These are phyloP conservation scores for Colletotrichum ledebouriae DNA, from an alignment of 2,329 filamentous ascomycete genomes.

Conservation along the genomic window DNA sequence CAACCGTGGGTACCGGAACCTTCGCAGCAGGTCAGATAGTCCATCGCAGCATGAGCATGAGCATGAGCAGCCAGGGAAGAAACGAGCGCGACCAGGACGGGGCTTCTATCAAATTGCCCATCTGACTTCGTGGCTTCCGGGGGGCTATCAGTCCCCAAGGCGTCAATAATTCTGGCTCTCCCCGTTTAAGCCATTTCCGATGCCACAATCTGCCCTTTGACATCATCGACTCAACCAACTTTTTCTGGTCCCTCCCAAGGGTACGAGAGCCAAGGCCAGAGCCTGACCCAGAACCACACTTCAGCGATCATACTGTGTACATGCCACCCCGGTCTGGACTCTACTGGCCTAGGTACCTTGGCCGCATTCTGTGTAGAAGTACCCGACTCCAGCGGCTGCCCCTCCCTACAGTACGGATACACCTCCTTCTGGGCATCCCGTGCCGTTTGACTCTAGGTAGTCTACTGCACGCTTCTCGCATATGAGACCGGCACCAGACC, in stretches of 20 bases:
- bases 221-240: slow-evolving; percentile 36
- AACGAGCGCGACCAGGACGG: slow-evolving; percentile 5
- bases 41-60: background rate
- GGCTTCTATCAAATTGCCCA: slow-evolving; percentile 15
- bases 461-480: slow-evolving; percentile 7
- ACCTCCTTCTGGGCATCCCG: background rate
- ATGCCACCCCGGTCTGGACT: slow-evolving; percentile 26
- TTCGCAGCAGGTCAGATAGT: slow-evolving; percentile 21
- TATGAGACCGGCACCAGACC: slow-evolving; percentile 30
- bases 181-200: slow-evolving; percentile 1
- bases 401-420: slow-evolving; percentile 13
- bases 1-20: slow-evolving; percentile 17
- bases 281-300: slow-evolving; percentile 15
- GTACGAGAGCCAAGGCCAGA: slow-evolving; percentile 15
- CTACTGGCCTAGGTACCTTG: background rate
- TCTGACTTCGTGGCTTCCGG: slow-evolving; percentile 1
- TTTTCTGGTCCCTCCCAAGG: slow-evolving; percentile 17
- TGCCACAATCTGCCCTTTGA: slow-evolving; percentile 27
- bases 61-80: too few relatives aligned
- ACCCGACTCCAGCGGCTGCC: slow-evolving; percentile 2
- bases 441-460: background rate
- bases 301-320: slow-evolving; percentile 21
- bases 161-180: slow-evolving; percentile 25
- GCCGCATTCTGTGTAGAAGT: slow-evolving; percentile 2
- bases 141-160: slow-evolving; percentile 4